phyloP scores from a whole-genome alignment of 1,284 basidiomycete genomes.

The Malassezia furfur region DNA sequence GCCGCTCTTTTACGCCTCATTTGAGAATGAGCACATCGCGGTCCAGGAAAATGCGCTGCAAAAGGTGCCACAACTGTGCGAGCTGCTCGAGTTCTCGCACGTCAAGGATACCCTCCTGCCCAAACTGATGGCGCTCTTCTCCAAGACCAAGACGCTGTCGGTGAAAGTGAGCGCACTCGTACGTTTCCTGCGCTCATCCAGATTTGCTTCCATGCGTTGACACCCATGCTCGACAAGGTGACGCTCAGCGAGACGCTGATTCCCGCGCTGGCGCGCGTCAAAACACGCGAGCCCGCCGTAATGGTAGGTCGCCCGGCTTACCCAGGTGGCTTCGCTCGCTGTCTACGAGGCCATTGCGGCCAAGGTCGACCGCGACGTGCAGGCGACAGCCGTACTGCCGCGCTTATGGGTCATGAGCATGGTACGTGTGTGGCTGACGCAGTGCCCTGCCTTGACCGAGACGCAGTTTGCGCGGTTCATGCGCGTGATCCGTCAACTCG shows the following conservation, averaged over 20 bases:
- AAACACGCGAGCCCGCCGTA: conserved; percentile 62
- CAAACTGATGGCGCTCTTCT: conserved; percentile 35
- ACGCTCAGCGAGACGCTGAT: conserved; percentile 91
- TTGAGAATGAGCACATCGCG: conserved; percentile 66
- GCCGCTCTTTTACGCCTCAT: conserved; percentile 83
- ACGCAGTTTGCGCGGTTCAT: conserved; percentile 65
- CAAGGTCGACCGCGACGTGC: conserved; percentile 87
- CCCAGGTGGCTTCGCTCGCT: conserved; percentile 62
- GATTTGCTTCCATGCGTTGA: conserved; percentile 79
- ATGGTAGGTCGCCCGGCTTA: conserved; percentile 23
- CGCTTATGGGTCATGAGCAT: conserved; percentile 43
- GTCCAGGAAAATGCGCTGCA: conserved; percentile 87
- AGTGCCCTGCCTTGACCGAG: conserved; percentile 59
- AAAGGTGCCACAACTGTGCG: conserved; percentile 74
- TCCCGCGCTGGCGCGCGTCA: conserved; percentile 81
- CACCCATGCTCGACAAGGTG: conserved; percentile 84
- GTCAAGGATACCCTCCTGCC: conserved; percentile 45
- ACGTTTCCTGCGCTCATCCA: not conserved
- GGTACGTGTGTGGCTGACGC: conserved; percentile 1
- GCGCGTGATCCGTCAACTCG: conserved; percentile 51
- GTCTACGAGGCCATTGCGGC: conserved; percentile 94
- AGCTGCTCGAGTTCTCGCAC: conserved; percentile 63
- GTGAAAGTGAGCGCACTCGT: conserved; percentile 73
- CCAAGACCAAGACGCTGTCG: conserved; percentile 48
- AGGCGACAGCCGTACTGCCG: conserved; percentile 59